phyloP scores from a whole-genome alignment of 345 rosid species.

The Erucastrum elatum region DNA sequence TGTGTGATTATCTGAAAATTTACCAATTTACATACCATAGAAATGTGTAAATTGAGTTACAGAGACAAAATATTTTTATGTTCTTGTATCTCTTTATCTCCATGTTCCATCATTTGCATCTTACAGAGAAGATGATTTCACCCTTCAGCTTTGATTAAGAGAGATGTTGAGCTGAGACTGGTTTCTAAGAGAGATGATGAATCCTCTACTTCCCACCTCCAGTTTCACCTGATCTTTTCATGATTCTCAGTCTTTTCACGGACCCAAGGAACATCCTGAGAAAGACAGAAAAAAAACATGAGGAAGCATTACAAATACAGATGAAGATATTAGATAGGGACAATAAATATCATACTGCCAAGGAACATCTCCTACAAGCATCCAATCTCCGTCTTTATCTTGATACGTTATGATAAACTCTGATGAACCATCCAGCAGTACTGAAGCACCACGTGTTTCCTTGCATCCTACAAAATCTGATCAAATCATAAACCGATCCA shows the following conservation, averaged over 20 bases:
- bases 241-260: conserved; percentile 85
- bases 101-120: conserved; percentile 20
- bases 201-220: conserved; percentile 53
- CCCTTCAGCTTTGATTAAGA: neutral
- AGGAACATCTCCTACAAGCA: conserved; percentile 98
- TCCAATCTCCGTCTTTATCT: conserved; percentile 98
- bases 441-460: conserved; percentile 35
- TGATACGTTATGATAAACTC: conserved; percentile 76
- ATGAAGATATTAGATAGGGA: neutral
- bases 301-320: conserved; percentile 5
- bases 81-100: conserved; percentile 22
- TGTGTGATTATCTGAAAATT: neutral
- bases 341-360: conserved; percentile 61
- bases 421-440: conserved; percentile 63
- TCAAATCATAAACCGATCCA: conserved; percentile 2
- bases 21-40: conserved; percentile 5
- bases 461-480: conserved; percentile 16
- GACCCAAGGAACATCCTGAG: conserved; percentile 80
- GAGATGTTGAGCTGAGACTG: conserved; percentile 2
- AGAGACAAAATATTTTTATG: no score
- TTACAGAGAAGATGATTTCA: neutral
- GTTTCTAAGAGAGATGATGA: neutral
- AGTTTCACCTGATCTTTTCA: conserved; percentile 60
- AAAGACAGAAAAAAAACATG: neutral
- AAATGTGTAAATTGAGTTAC: no score